Evolutionary conservation across 108 stramenopile genomes (phyloP), one percentile per base, ranked within the genome.

Genomic region (Pseudonitzschia pungens): DNA sequence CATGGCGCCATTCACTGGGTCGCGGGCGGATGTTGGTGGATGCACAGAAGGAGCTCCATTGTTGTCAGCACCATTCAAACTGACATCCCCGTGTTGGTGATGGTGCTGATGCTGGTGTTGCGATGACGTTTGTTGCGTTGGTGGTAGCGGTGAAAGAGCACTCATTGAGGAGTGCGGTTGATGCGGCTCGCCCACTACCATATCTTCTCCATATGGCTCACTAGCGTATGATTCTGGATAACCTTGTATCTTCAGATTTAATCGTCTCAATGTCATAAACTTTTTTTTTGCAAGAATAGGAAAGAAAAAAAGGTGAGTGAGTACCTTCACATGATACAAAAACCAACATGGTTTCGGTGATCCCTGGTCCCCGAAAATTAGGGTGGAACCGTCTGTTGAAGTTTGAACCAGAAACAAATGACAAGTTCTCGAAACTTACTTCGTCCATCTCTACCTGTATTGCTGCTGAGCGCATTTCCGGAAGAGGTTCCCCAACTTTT

Each of bases 371-470:
- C 45, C 1, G 14, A 2, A 12, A 31, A 0, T 21, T 42, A 8
- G 72, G 21, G 22, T 11, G n/a, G n/a, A 1, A 66, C 3, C 2
- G 53, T 24, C 4, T 2, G 22, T 2, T 54, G 7, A 54, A 7
- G 4, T 54, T 7, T 54, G 4, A 21, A 24, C 2, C 24, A 54
- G 53, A 4, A 24, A 24, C 21, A 24, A 4, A 54, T 7, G 22
- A 54, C 24, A 54, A 21, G 7, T 24, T 2, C 53, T 24, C 26
- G 2, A 18, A 15, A 81, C 81, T 71, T 50, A 84, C 83, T 77
- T 92, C 93, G 77, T 95, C 93, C 89, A 92, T 91, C 72, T 95
- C 93, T 21, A 95, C 93, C 70, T 95, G 93, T 45, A 91, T 88
- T 26, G 88, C 89, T 40, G 90, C 91, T 73, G 83, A 85, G 70